phyloP scores from a whole-genome alignment of 2,329 filamentous ascomycete species.

The Fusarium tanahbumbuense region DNA sequence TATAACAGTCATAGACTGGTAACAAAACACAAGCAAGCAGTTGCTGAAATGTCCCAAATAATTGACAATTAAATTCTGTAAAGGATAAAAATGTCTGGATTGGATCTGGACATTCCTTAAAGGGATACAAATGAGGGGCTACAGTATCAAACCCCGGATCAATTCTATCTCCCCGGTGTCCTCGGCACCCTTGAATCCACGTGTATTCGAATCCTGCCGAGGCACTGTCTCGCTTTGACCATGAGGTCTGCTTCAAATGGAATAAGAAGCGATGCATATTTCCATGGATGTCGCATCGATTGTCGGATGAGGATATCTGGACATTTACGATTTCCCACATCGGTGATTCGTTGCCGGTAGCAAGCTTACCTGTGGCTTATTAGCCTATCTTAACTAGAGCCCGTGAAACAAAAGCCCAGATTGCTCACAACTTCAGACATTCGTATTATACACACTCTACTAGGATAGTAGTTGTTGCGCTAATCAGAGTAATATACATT shows the following conservation, averaged over 20 bases:
- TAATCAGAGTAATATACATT: not conserved
- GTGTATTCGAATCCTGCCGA: slow-evolving; percentile 32
- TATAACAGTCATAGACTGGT: slow-evolving; percentile 16
- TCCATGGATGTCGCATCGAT: not conserved
- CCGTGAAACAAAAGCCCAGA: not conserved
- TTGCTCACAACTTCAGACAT: not conserved
- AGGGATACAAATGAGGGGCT: slow-evolving; percentile 25
- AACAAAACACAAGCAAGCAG: not conserved
- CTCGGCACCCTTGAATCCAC: slow-evolving; percentile 32
- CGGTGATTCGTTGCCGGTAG: too few relatives aligned
- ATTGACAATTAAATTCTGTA: not conserved
- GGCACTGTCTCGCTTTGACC: slow-evolving; percentile 20
- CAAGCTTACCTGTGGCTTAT: not conserved
- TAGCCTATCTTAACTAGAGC: not conserved
- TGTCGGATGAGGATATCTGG: not conserved
- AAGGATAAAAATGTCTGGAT: slow-evolving; percentile 7
- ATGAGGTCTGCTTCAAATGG: not conserved
- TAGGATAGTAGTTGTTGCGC: not conserved
- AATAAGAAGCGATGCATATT: not conserved
- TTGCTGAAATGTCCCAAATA: not conserved
- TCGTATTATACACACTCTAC: not conserved
- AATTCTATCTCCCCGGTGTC: slow-evolving; percentile 9
- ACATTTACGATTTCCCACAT: not conserved
- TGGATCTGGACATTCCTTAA: not conserved
- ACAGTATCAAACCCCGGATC: slow-evolving; percentile 19